A percentile compares a stretch with the other conserved stretches of the same genome.
These are phyloP conservation scores for Aspergillus niger DNA, from an alignment of 2,329 filamentous ascomycete species.

Conservation along the genomic window DNA sequence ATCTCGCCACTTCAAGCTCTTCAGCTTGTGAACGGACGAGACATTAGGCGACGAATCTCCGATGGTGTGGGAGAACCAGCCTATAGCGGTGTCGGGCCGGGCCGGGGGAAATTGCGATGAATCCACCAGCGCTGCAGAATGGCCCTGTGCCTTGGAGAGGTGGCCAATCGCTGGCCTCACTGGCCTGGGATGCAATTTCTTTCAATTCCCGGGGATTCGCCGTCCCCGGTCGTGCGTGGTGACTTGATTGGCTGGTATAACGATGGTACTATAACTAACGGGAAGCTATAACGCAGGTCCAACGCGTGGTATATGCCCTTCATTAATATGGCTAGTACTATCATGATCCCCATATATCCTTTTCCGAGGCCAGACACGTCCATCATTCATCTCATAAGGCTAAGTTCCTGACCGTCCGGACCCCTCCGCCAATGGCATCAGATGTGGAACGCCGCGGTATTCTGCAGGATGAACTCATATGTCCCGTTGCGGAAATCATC, in stretches of 20 bases:
- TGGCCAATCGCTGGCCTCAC: not conserved
- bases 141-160: not conserved
- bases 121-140: not conserved
- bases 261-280: not conserved
- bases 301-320: too few relatives aligned
- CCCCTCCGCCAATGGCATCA: conserved; percentile 11
- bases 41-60: not conserved
- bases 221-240: not conserved
- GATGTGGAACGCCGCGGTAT: conserved; percentile 29
- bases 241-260: not conserved
- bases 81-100: not conserved
- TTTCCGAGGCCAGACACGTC: not conserved
- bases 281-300: not conserved
- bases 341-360: not conserved
- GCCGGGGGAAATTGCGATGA: not conserved
- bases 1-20: not conserved
- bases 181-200: not conserved
- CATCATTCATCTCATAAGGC: too few relatives aligned
- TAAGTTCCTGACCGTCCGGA: not conserved
- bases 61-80: not conserved
- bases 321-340: not conserved
- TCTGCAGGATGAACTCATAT: conserved; percentile 43
- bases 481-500: conserved; percentile 54
- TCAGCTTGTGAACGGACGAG: not conserved
- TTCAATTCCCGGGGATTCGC: not conserved